These are phyloP conservation scores for Plectranthus barbatus DNA, from an alignment of 257 asterid species.

Conservation along the genomic window DNA sequence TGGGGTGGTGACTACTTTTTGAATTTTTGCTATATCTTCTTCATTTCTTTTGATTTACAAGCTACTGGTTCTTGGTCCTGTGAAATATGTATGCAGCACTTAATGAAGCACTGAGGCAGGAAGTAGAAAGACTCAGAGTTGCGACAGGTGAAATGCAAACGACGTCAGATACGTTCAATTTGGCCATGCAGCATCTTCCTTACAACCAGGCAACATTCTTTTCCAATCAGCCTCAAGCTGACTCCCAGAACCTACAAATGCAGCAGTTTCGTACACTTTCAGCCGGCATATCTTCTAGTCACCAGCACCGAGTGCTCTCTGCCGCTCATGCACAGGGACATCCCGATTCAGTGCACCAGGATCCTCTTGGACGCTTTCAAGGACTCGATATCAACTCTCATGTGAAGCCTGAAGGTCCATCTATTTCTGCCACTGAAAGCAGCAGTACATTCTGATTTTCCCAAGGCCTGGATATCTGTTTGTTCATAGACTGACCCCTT, in stretches of 20 bases:
- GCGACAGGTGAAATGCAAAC: conserved; percentile 77
- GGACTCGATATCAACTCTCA: conserved; percentile 54
- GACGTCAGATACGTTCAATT: conserved; percentile 42
- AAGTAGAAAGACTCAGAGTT: conserved; percentile 70
- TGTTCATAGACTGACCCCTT: conserved; percentile 49
- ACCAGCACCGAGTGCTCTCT: conserved; percentile 30
- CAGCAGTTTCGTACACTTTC: conserved; percentile 53
- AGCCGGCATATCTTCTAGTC: conserved; percentile 38
- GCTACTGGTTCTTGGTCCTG: background rate
- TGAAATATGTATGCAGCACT: conserved; percentile 45
- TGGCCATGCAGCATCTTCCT: conserved; percentile 61
- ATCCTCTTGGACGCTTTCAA: conserved; percentile 50
- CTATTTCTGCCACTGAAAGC: conserved; percentile 57
- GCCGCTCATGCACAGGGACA: no score
- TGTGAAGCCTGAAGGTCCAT: conserved; percentile 53
- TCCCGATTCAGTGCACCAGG: conserved; percentile 27
- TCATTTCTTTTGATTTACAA: no score
- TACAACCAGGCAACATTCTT: conserved; percentile 52
- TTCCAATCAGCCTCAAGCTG: conserved; percentile 42
- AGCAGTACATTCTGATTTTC: conserved; percentile 50
- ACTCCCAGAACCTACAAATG: conserved; percentile 45
- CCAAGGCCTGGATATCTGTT: background rate
- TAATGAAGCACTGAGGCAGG: conserved; percentile 82
- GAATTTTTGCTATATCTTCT: no score
- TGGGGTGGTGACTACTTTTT: no score